Conservation (phyloP, 352 stramenopile genomes). For the Phytophthora fragariae region DNA sequence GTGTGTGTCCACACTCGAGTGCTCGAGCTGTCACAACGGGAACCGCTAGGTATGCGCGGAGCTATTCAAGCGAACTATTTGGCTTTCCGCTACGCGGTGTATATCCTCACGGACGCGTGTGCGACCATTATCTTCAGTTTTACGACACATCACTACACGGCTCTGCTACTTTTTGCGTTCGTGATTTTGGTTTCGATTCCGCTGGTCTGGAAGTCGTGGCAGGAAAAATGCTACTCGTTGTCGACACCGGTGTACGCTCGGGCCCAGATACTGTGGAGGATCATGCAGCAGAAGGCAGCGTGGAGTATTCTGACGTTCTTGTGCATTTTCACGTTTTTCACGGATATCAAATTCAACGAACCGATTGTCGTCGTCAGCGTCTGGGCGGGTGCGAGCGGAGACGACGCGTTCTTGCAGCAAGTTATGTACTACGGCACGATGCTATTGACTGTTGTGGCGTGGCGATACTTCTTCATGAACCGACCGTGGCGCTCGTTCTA, state of each 20-base stretch:
- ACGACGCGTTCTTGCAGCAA: constrained; percentile 30
- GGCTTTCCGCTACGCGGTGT: not conserved
- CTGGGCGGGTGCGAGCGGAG: not conserved
- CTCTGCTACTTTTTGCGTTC: not conserved
- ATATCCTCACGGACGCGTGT: not conserved
- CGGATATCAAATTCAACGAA: not conserved
- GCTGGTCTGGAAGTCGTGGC: not conserved
- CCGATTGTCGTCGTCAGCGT: not conserved
- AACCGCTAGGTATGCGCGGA: not conserved
- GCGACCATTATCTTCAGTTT: not conserved
- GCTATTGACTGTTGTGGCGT: constrained; percentile 32
- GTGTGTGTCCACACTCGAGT: not conserved
- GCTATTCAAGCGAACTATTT: not conserved
- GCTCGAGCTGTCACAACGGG: not conserved
- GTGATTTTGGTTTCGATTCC: not conserved
- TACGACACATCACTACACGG: not conserved
- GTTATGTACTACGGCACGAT: constrained; percentile 22
- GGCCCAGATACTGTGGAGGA: not conserved
- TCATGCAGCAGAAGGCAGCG: not conserved
- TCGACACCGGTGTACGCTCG: not conserved
- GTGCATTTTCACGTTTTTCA: not conserved
- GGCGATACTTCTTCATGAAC: constrained; percentile 43
- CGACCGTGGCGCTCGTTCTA: constrained; percentile 43
- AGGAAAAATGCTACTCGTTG: not conserved
- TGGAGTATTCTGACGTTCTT: not conserved